Evolutionary conservation across 352 stramenopile genomes (phyloP).

Genomic region (Peronosclerospora sorghi): DNA sequence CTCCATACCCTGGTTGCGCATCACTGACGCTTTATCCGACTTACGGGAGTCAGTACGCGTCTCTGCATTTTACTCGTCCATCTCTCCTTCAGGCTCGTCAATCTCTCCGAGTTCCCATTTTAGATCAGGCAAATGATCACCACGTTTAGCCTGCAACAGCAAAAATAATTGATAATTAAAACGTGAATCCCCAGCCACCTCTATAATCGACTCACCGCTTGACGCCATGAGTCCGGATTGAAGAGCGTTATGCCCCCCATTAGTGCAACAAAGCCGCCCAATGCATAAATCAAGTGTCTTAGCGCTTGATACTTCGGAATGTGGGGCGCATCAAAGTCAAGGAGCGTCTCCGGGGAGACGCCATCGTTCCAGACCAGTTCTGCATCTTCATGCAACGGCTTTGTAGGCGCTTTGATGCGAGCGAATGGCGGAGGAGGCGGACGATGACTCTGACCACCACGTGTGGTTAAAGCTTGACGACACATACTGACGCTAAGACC

Average conservation of each 20-base stretch:
- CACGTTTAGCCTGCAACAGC: constrained; percentile 44
- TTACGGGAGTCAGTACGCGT: neutral
- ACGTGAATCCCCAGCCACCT: neutral
- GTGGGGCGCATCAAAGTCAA: constrained; percentile 83
- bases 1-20: no score
- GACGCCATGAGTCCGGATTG: constrained; percentile 67
- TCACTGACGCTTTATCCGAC: no score
- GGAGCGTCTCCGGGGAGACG: constrained; percentile 76
- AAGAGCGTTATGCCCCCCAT: constrained; percentile 74
- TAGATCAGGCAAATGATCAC: constrained; percentile 63
- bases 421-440: constrained; percentile 72
- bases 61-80: constrained; percentile 49
- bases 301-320: constrained; percentile 69
- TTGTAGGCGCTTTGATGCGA: constrained; percentile 44
- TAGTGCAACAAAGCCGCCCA: constrained; percentile 51
- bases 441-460: constrained; percentile 41
- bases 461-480: constrained; percentile 39
- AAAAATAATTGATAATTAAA: constrained; percentile 4
- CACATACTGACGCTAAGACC: constrained; percentile 43
- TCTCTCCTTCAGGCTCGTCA: constrained; percentile 72
- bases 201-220: constrained; percentile 44
- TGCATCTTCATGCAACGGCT: constrained; percentile 63
- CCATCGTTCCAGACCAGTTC: constrained; percentile 85
- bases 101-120: constrained; percentile 72
- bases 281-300: constrained; percentile 43